A percentile compares a stretch with the other conserved stretches of the same genome.
Evolutionary conservation across 163 green algal species (phyloP).

Genomic region (Scenedesmus sp.): DNA sequence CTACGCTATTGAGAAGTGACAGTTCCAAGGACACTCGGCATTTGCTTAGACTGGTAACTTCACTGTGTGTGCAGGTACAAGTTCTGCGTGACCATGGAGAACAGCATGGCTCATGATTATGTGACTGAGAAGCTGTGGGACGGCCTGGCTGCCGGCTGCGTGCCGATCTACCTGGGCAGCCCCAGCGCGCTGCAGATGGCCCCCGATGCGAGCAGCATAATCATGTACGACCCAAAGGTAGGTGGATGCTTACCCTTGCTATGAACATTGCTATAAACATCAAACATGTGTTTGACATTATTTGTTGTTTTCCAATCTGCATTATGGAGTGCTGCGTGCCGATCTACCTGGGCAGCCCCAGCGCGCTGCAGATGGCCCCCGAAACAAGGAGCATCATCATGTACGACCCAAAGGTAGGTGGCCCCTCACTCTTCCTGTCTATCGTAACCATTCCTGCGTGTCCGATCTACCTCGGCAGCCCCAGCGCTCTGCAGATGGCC

Average conservation of each 20-base stretch:
- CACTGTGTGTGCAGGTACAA: constrained; percentile 48
- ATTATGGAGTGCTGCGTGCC: constrained; percentile 44
- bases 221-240: constrained; percentile 24
- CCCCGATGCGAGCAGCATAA: constrained; percentile 13
- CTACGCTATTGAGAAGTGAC: constrained; percentile 64
- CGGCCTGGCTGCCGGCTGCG: constrained; percentile 53
- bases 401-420: background rate
- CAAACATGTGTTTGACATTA: constrained; percentile 54
- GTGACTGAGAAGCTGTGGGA: constrained; percentile 66
- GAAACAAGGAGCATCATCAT: constrained; percentile 19
- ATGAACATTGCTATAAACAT: constrained; percentile 41
- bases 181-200: constrained; percentile 46
- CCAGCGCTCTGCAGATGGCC: constrained; percentile 41
- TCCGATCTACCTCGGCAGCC: no score
- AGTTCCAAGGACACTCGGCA: no score
- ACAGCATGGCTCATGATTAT: constrained; percentile 57
- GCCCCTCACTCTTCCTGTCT: no score
- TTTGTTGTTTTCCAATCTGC: constrained; percentile 49
- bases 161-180: constrained; percentile 62
- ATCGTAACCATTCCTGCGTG: no score
- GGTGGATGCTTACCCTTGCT: background rate
- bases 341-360: constrained; percentile 58
- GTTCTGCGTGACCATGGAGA: constrained; percentile 65
- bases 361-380: constrained; percentile 40
- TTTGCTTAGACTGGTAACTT: no score